Percentiles rank a stretch among this genome's conserved stretches.
Evolutionary conservation across 768 basidiomycete species (phyloP).

Genomic region (Lactifluus echinatus): DNA sequence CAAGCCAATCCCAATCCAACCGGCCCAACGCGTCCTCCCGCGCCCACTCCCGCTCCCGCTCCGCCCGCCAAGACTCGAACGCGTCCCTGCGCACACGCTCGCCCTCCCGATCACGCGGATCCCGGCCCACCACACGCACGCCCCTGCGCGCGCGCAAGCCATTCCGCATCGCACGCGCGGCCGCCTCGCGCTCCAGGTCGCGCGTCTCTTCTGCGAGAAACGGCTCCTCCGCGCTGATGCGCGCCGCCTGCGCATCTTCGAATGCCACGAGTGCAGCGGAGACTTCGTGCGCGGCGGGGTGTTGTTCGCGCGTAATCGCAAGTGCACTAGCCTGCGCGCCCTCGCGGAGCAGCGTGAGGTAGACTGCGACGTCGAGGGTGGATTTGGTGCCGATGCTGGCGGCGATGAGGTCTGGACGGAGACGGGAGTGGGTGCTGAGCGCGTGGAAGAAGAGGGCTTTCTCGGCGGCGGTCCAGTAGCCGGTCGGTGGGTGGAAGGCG

Average conservation of each 20-base stretch:
- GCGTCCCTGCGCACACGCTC: conserved; percentile 2
- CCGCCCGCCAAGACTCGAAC: background rate
- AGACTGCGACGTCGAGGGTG: conserved; percentile 57
- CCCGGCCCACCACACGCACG: background rate
- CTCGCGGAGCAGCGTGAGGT: conserved; percentile 43
- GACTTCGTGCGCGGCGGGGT: conserved; percentile 15
- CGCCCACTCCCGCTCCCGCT: background rate
- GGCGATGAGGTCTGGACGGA: conserved; percentile 72
- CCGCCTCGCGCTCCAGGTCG: background rate
- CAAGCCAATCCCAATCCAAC: conserved; percentile 29
- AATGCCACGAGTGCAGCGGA: conserved; percentile 2
- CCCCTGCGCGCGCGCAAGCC: background rate
- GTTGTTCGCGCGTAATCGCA: conserved; percentile 3
- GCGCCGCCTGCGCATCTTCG: conserved; percentile 8
- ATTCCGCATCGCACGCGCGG: background rate
- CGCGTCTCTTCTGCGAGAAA: background rate
- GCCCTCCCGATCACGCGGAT: conserved; percentile 26
- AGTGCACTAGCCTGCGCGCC: background rate
- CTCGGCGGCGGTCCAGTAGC: conserved; percentile 61
- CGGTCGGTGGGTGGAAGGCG: conserved; percentile 24
- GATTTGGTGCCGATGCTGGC: conserved; percentile 56
- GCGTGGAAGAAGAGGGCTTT: conserved; percentile 66
- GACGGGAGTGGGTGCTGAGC: conserved; percentile 54
- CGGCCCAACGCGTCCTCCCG: conserved; percentile 31
- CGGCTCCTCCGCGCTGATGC: conserved; percentile 1